These are phyloP conservation scores for Dryadomyces quercus-mongolicae DNA, from an alignment of 2,329 filamentous ascomycete genomes.

Conservation along the genomic window DNA sequence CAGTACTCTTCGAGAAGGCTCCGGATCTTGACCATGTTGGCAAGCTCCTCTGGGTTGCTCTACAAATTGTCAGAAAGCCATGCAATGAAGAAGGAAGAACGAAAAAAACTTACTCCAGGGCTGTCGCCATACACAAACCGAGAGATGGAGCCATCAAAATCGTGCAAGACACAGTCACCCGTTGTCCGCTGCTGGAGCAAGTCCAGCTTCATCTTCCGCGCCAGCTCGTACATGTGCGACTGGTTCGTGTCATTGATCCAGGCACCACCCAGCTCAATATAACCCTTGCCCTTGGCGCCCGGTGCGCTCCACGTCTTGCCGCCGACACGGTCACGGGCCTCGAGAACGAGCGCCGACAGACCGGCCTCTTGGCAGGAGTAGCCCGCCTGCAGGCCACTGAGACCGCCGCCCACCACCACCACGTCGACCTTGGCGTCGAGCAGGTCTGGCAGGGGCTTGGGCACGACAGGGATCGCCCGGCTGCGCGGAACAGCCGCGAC, in stretches of 20 bases:
- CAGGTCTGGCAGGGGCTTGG: not conserved
- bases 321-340: conserved; percentile 36
- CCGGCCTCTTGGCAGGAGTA: conserved; percentile 4
- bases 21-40: conserved; percentile 1
- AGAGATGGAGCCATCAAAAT: conserved; percentile 3
- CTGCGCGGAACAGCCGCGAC: not conserved
- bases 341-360: conserved; percentile 28
- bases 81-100: not conserved
- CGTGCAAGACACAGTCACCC: conserved; percentile 7
- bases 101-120: not conserved
- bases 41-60: not conserved
- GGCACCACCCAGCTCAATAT: conserved; percentile 9
- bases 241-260: conserved; percentile 13
- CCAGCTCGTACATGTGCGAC: conserved; percentile 3
- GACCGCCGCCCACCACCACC: conserved; percentile 8
- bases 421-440: conserved; percentile 4
- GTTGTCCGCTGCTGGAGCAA: conserved; percentile 6
- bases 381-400: conserved; percentile 6
- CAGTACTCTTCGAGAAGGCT: not conserved
- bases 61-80: not conserved
- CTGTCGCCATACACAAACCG: conserved; percentile 5
- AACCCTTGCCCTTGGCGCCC: not conserved
- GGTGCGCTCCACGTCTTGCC: conserved; percentile 31
- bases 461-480: not conserved
- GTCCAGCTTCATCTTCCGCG: conserved; percentile 1